phyloP scores from a whole-genome alignment of 2,329 filamentous ascomycete species.

The Epichloe gansuensis region DNA sequence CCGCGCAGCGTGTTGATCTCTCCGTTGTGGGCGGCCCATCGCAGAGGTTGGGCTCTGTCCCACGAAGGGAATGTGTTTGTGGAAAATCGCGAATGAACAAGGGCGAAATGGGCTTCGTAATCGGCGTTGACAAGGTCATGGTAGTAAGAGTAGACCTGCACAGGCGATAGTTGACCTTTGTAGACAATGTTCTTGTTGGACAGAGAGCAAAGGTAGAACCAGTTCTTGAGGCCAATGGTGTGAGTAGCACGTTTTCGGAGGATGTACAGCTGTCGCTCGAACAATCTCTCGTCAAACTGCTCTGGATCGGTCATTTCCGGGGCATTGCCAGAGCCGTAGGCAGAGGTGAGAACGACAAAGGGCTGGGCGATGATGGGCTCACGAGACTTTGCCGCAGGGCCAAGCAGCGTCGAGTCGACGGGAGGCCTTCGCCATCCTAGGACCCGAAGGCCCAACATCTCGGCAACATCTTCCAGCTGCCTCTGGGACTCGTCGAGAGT shows the following conservation, averaged over 20 bases:
- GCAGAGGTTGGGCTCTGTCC: constrained; percentile 90
- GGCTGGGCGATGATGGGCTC: constrained; percentile 94
- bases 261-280: constrained; percentile 88
- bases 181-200: constrained; percentile 99
- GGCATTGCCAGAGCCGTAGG: constrained; percentile 69
- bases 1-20: constrained; percentile 96
- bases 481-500: constrained; percentile 79
- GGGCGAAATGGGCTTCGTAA: constrained; percentile 91
- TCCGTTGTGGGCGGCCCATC: constrained; percentile 97
- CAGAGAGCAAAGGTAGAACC: constrained; percentile 96
- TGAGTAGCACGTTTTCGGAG: constrained; percentile 91
- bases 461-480: constrained; percentile 88
- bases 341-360: constrained; percentile 76
- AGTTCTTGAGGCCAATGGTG: constrained; percentile 89
- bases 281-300: constrained; percentile 69
- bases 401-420: constrained; percentile 82
- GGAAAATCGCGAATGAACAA: constrained; percentile 94
- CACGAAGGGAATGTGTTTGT: constrained; percentile 98
- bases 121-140: constrained; percentile 94
- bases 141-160: constrained; percentile 97
- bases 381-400: constrained; percentile 81
- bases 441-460: constrained; percentile 74
- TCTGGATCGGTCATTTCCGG: constrained; percentile 68
- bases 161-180: constrained; percentile 88
- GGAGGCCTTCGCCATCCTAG: constrained; percentile 95